Evolutionary conservation across 306 rosid genomes (phyloP), one percentile per base, ranked within the genome.

Genomic region (Hippophae gyantsensis): DNA sequence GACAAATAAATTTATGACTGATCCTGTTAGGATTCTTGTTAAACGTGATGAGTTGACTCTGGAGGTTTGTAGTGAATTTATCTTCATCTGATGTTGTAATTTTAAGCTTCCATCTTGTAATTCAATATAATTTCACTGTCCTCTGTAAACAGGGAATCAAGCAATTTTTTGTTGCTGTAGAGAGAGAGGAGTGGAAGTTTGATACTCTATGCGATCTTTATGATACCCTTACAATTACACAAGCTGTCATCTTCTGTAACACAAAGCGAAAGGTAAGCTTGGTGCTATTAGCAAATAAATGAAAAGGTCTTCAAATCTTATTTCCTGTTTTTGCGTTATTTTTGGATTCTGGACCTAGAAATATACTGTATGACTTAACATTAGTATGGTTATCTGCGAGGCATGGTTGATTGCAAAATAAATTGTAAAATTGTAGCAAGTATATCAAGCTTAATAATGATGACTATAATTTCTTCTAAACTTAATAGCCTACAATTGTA

Each of bases 41-140:
- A 93, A 93, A 68, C 97, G 96, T 84, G 99, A 93, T 84, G 99
- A 93, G 66, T 80, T 93, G 84, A 93, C 99, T 43, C 65, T 93
- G 75, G 99, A 93, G 95, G 99, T 86, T 61, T 53, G 79, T 61
- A 10, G 10, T 66, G 72, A 52, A 50, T 48, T 27, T 57, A 2
- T 32, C 38, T 41, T 11, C 60, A 68, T 48, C 56, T 18, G 38
- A 54, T 66, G 42, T 51, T 32, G 3, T 2, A 2, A 2, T 2
- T 32, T 25, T 59, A 47, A 43, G 43, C 41, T 58, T 54, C 68
- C 49, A 48, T 18, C 60, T 42, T 50, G 65, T 66, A 69, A 61
- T 56, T 23, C 76, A 43, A 71, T 59, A 32, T 44, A 54, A 27
- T 14, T 43, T 48, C 10, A 57, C 7, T 62, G 42, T n/a, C 53